Evolutionary conservation across 1,139 yeast genomes (phyloP), one percentile per base, ranked within the genome.

Genomic region (Lodderomyces beijingensis): DNA sequence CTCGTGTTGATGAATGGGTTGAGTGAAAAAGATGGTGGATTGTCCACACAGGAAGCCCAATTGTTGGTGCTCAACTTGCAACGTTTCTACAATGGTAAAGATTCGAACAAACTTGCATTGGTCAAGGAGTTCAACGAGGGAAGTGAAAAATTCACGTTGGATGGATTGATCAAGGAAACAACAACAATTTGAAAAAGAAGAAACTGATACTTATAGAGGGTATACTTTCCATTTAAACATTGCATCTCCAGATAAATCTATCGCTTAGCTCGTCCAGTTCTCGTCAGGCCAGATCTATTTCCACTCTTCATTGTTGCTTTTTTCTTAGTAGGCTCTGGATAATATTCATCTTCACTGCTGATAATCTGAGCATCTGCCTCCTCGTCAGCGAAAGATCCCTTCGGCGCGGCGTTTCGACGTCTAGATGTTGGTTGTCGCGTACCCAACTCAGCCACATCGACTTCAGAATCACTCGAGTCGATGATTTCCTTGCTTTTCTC

Each of bases 1-100:
- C 40, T 86, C 3, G 89, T 86, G 0, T 65, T 93, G 45, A 86
- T 89, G 95, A 88, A 88, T 47, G 96, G 97, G 1, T 72, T 71
- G 17, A 79, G 88, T 6, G 96, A 89, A 50, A 63, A 67, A 36
- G 91, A 87, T 35, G 68, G 83, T 10, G 67, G 79, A 20, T 61
- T 86, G 19, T 55, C 79, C 3, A 50, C 79, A 42, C 82, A 79
- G 29, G 89, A 84, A 42, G 86, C 95, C 0, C 95, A 87, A 43
- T 60, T 89, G 39, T 65, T 91, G 36, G 68, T 87, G 21, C 64
- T 89, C 45, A 85, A 85, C 47, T 64, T 89, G 33, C 98, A 91
- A 58, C 72, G 96, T 50, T 91, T 91, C 57, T 91, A 88, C 53
- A 93, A 95, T 8, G 69, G 62, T 3, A 30, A 33, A 15, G 34